Evolutionary conservation across 2,329 filamentous ascomycete genomes (phyloP).

Genomic region (Calycina marina): DNA sequence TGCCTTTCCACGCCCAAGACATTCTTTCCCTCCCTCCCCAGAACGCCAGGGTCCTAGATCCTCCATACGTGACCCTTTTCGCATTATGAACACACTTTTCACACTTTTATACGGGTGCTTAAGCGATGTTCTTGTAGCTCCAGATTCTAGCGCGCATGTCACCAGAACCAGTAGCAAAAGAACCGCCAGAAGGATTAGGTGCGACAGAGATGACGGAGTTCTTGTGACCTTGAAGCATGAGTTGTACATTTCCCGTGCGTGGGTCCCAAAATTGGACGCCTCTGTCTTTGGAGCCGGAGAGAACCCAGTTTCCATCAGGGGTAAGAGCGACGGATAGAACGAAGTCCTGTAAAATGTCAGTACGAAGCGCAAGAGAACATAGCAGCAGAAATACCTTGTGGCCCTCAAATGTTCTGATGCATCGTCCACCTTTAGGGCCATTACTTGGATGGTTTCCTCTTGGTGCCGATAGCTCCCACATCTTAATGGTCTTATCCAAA

Average conservation of each 20-base stretch:
- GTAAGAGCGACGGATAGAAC: constrained; percentile 92
- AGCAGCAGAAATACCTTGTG: constrained; percentile 53
- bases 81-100: too few relatives aligned
- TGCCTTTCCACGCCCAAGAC: too few relatives aligned
- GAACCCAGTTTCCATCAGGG: constrained; percentile 87
- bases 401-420: constrained; percentile 91
- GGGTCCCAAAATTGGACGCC: constrained; percentile 99
- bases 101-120: too few relatives aligned
- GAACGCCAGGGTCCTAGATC: too few relatives aligned
- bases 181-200: constrained; percentile 67
- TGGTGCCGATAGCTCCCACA: constrained; percentile 82
- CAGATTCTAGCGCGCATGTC: constrained; percentile 97
- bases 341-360: constrained; percentile 55
- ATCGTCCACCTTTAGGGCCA: constrained; percentile 73
- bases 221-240: constrained; percentile 98
- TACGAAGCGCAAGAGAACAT: not conserved
- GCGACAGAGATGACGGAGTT: constrained; percentile 97
- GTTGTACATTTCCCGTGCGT: constrained; percentile 78
- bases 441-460: constrained; percentile 50
- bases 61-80: too few relatives aligned
- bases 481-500: constrained; percentile 97
- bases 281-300: constrained; percentile 92
- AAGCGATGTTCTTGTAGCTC: constrained; percentile 55
- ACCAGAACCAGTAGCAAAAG: constrained; percentile 92
- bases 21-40: too few relatives aligned